phyloP scores from a whole-genome alignment of 495 filamentous ascomycete species.

The Hypoxylon rickii region DNA sequence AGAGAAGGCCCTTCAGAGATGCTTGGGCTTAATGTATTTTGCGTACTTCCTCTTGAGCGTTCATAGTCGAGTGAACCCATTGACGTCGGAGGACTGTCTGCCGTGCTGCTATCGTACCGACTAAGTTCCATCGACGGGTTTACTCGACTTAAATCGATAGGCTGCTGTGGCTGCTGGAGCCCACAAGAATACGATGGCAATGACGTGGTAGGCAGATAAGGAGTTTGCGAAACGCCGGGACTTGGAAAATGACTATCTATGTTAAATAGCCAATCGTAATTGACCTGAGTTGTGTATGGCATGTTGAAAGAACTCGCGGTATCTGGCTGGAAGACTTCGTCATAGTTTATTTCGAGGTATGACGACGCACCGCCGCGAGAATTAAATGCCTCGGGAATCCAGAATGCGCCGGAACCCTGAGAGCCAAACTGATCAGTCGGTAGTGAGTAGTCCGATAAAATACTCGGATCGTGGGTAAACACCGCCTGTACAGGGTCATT shows the following conservation, averaged over 20 bases:
- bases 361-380: conserved; percentile 11
- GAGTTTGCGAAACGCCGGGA: conserved; percentile 2
- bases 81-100: conserved; percentile 13
- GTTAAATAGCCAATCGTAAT: conserved; percentile 64
- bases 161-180: background rate
- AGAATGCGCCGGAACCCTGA: conserved; percentile 13
- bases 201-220: conserved; percentile 18
- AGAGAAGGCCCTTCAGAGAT: conserved; percentile 1
- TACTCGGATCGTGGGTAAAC: conserved; percentile 7
- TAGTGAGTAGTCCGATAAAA: conserved; percentile 21
- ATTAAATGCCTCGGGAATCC: conserved; percentile 12
- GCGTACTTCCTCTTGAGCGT: conserved; percentile 7
- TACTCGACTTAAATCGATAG: conserved; percentile 4
- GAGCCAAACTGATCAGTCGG: conserved; percentile 13
- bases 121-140: conserved; percentile 3
- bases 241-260: conserved; percentile 18
- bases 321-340: conserved; percentile 48
- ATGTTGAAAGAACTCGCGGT: conserved; percentile 60
- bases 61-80: conserved; percentile 17
- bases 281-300: conserved; percentile 59
- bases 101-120: conserved; percentile 4
- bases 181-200: conserved; percentile 11
- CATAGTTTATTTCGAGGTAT: conserved; percentile 43
- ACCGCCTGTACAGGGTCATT: conserved; percentile 12
- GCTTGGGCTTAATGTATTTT: conserved; percentile 16